Conservation (phyloP, 495 filamentous ascomycete genomes). For the Penicillium egyptiacum region DNA sequence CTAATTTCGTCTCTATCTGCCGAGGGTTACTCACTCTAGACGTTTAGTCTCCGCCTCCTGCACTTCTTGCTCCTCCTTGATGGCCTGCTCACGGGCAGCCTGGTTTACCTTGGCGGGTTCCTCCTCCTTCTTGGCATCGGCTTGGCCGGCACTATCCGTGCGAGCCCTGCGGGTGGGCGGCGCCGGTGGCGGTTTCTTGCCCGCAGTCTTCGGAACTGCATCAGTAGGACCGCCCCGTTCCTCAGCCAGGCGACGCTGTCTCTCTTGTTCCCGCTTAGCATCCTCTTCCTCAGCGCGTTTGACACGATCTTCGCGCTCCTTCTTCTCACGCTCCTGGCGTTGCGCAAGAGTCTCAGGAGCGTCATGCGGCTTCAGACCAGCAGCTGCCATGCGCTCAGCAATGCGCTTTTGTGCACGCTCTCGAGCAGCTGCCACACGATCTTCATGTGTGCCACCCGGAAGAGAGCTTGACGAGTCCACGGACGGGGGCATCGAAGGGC, state of each 20-base stretch:
- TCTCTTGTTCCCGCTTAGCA: conserved; percentile 80
- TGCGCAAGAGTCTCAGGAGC: conserved; percentile 76
- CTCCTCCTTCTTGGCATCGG: conserved; percentile 57
- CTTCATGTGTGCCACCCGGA: conserved; percentile 82
- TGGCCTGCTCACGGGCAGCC: conserved; percentile 56
- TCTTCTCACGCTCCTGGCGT: conserved; percentile 82
- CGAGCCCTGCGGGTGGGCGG: conserved; percentile 73
- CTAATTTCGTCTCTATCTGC: conserved; percentile 10
- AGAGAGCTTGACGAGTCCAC: conserved; percentile 42
- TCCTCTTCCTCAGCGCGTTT: conserved; percentile 94
- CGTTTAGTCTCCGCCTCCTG: conserved; percentile 71
- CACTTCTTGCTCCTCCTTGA: conserved; percentile 70
- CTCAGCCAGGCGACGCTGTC: conserved; percentile 80
- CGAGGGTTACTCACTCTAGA: conserved; percentile 72
- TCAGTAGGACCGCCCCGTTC: conserved; percentile 69
- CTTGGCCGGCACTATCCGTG: conserved; percentile 60
- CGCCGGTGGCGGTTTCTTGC: conserved; percentile 83
- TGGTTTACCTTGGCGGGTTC: conserved; percentile 52
- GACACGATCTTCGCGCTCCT: conserved; percentile 81
- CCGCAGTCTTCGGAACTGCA: conserved; percentile 50
- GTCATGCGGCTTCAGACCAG: conserved; percentile 76
- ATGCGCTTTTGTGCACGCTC: conserved; percentile 96
- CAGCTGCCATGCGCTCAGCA: conserved; percentile 93
- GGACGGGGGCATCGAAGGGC: conserved; percentile 44
- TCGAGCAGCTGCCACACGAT: conserved; percentile 92